Evolutionary conservation across 345 rosid species (phyloP).

Genomic region (Linum usitatissimum): DNA sequence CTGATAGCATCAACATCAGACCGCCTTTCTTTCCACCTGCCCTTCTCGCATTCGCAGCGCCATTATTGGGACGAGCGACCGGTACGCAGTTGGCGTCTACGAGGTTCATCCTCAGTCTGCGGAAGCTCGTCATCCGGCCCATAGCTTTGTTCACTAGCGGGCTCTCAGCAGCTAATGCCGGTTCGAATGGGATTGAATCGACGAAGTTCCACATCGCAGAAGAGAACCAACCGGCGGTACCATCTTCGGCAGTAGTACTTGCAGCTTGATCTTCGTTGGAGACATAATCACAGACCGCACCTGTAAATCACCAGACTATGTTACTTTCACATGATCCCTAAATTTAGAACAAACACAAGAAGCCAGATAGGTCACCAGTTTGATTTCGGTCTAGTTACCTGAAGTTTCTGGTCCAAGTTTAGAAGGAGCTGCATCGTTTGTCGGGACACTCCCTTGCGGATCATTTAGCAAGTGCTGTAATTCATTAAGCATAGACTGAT

Average conservation of each 20-base stretch:
- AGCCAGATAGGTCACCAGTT: slow-evolving; percentile 16
- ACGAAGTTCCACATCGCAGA: slow-evolving; percentile 63
- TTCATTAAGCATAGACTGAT: background rate
- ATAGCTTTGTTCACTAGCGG: slow-evolving; percentile 54
- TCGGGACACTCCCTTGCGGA: slow-evolving; percentile 18
- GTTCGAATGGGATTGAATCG: slow-evolving; percentile 75
- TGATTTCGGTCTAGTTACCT: slow-evolving; percentile 33
- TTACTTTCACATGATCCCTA: background rate
- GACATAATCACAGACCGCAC: slow-evolving; percentile 18
- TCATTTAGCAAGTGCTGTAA: slow-evolving; percentile 1
- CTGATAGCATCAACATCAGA: slow-evolving; percentile 31
- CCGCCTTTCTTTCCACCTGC: slow-evolving; percentile 30
- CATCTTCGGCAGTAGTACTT: slow-evolving; percentile 17
- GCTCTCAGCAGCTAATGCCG: slow-evolving; percentile 74
- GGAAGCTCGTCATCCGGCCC: slow-evolving; percentile 59
- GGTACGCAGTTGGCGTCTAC: slow-evolving; percentile 11
- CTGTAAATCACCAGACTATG: slow-evolving; percentile 30
- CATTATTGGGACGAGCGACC: slow-evolving; percentile 14
- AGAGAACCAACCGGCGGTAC: slow-evolving; percentile 38
- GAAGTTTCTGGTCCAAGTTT: slow-evolving; percentile 19
- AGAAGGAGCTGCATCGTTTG: slow-evolving; percentile 16
- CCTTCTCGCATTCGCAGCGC: slow-evolving; percentile 22
- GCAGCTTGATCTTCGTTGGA: slow-evolving; percentile 20
- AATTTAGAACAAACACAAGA: slow-evolving; percentile 1
- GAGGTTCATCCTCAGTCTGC: slow-evolving; percentile 33